Base-by-base conservation (phyloP, 2,329 filamentous ascomycete genomes). In the Pyrenochaeta sp. region DNA sequence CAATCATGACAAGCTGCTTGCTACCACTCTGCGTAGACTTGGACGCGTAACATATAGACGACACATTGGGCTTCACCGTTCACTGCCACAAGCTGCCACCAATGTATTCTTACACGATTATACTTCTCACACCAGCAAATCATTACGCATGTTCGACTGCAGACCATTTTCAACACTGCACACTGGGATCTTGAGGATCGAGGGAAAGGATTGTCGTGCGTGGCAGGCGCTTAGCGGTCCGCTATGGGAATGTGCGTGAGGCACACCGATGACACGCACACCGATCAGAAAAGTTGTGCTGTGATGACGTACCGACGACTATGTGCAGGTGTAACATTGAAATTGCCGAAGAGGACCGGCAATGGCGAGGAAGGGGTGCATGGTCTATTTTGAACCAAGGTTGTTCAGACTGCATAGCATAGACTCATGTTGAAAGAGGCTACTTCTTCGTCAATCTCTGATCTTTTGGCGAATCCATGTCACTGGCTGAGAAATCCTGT, bases 191-290 rank as follows among this genome's bases (percentile, higher is more conserved):
- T 34, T 25, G 47, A 46, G 54, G 46, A 59, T 56, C 32, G 46
- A 36, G 55, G 44, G 55, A 53, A 54, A 43, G 44, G 57, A 52
- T 27, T 30, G 49, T 24, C n/a, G 36, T 42, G 46, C 36, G 54
- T 48, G 48, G 56, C 52, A 49, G 36, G 34, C 44, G 45, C 36
- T 51, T 36, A 27, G 53, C 61, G 62, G 62, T 56, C 62, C 59
- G 64, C 59, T 43, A 45, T 27, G 55, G 44, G 45, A 45, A 59
- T 60, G 59, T 52, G 47, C 50, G 42, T 54, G 25, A 27, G 25
- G 54, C 50, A 63, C 58, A 65, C 64, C 59, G 64, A 65, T 64
- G 6, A 58, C 28, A 28, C 28, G 42, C 19, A 24, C 34, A 54
- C 37, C 44, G 56, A 56, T 56, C 52, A 59, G 56, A 37, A 30